Percentiles rank a stretch among this genome's conserved stretches.
These are phyloP conservation scores for Penicillium sp. DNA, from an alignment of 2,329 filamentous ascomycete genomes.

Conservation along the genomic window DNA sequence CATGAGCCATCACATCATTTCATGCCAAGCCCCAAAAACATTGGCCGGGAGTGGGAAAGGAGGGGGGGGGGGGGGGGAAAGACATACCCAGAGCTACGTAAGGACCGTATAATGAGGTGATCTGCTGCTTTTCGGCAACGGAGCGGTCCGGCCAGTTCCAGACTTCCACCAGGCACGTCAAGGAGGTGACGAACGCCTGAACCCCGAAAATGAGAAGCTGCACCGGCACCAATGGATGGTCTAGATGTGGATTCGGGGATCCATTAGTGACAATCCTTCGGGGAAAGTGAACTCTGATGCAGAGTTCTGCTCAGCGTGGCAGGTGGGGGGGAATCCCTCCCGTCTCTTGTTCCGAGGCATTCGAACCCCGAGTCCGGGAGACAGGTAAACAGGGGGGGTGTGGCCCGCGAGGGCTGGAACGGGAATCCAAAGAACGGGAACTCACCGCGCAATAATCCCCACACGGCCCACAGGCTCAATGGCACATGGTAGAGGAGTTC, in stretches of 20 bases:
- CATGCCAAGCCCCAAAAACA: no score
- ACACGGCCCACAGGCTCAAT: conserved; percentile 58
- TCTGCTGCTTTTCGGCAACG: conserved; percentile 46
- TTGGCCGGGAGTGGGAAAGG: no score
- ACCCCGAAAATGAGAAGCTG: conserved; percentile 60
- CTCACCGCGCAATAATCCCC: conserved; percentile 53
- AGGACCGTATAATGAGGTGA: conserved; percentile 56
- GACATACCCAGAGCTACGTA: conserved; percentile 56
- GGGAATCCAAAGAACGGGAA: conserved; percentile 2
- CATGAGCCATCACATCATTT: not conserved
- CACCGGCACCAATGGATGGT: conserved; percentile 57
- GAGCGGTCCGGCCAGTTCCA: conserved; percentile 54
- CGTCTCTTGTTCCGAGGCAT: no score
- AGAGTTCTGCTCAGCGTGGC: not conserved
- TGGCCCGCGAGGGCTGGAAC: no score
- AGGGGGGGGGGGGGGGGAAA: not conserved
- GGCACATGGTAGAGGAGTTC: conserved; percentile 63
- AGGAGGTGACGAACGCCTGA: conserved; percentile 60
- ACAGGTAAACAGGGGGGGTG: no score
- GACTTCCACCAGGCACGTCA: conserved; percentile 62
- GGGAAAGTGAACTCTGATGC: not conserved
- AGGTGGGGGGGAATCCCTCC: not conserved
- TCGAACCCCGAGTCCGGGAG: no score
- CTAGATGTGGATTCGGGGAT: conserved; percentile 29
- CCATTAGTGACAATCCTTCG: not conserved